Conservation (phyloP, 495 filamentous ascomycete genomes). For the Neurospora sp. region DNA sequence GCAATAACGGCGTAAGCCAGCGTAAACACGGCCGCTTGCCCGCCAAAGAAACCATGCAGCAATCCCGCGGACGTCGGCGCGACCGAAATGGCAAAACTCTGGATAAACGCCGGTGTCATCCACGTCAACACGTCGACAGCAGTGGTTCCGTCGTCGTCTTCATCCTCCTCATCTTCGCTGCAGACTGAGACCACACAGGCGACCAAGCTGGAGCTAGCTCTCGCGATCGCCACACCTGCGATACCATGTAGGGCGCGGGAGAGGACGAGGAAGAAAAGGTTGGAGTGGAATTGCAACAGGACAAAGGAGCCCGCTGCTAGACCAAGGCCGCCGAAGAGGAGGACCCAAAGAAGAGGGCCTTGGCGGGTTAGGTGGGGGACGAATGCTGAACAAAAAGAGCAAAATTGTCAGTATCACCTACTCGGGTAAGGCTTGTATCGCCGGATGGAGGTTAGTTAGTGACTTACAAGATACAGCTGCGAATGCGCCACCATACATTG, state of each 20-base stretch:
- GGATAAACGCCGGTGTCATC: slow-evolving; percentile 13
- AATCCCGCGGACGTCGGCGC: slow-evolving; percentile 11
- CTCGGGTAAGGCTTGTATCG: neutral
- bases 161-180: neutral
- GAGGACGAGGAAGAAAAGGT: slow-evolving; percentile 10
- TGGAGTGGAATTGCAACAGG: slow-evolving; percentile 12
- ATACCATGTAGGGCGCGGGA: slow-evolving; percentile 19
- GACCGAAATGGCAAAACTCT: slow-evolving; percentile 13
- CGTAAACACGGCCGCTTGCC: slow-evolving; percentile 12
- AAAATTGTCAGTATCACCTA: neutral
- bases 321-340: slow-evolving; percentile 11
- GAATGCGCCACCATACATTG: slow-evolving; percentile 19
- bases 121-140: slow-evolving; percentile 1
- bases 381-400: slow-evolving; percentile 8
- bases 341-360: slow-evolving; percentile 4
- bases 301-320: slow-evolving; percentile 10
- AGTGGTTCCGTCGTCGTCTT: neutral
- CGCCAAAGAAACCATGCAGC: slow-evolving; percentile 8
- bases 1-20: slow-evolving; percentile 14
- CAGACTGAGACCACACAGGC: neutral
- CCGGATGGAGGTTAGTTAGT: neutral
- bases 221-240: slow-evolving; percentile 10
- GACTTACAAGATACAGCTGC: slow-evolving; percentile 18
- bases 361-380: slow-evolving; percentile 13
- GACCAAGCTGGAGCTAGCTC: slow-evolving; percentile 10